Evolutionary conservation across 441 rosid genomes (phyloP).

Genomic region (Melastoma candidum): DNA sequence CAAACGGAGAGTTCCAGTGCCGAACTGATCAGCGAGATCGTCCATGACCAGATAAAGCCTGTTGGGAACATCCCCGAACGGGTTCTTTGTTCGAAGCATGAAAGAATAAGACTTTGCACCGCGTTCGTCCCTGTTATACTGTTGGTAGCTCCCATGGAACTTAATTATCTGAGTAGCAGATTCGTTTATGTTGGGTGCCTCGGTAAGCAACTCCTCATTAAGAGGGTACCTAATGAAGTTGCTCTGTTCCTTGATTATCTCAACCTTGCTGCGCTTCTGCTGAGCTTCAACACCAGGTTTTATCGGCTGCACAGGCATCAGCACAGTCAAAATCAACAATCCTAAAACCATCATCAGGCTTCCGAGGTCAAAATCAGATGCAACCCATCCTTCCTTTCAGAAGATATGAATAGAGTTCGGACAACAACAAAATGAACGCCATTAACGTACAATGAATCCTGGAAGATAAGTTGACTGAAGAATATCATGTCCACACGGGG

Average conservation of each 20-base stretch:
- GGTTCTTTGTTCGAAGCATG: slow-evolving; percentile 96
- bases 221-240: slow-evolving; percentile 91
- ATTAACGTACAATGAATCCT: too few species aligned
- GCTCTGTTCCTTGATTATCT: slow-evolving; percentile 91
- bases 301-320: slow-evolving; percentile 45
- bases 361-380: not conserved
- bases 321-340: not conserved
- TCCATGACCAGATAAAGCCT: slow-evolving; percentile 81
- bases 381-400: slow-evolving; percentile 5
- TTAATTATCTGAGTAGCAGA: slow-evolving; percentile 79
- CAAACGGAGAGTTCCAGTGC: slow-evolving; percentile 88
- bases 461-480: too few species aligned
- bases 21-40: slow-evolving; percentile 93
- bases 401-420: too few species aligned
- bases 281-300: slow-evolving; percentile 46
- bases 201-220: slow-evolving; percentile 84
- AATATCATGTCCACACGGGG: too few species aligned
- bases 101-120: slow-evolving; percentile 83
- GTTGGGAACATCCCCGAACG: slow-evolving; percentile 80
- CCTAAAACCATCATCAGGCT: not conserved
- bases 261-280: slow-evolving; percentile 90
- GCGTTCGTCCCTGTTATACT: slow-evolving; percentile 89
- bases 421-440: too few species aligned
- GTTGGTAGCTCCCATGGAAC: slow-evolving; percentile 97
- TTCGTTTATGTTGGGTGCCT: slow-evolving; percentile 79